Evolutionary conservation across 129 eudicot species (phyloP).

Genomic region (Chrysanthemum makinoi): DNA sequence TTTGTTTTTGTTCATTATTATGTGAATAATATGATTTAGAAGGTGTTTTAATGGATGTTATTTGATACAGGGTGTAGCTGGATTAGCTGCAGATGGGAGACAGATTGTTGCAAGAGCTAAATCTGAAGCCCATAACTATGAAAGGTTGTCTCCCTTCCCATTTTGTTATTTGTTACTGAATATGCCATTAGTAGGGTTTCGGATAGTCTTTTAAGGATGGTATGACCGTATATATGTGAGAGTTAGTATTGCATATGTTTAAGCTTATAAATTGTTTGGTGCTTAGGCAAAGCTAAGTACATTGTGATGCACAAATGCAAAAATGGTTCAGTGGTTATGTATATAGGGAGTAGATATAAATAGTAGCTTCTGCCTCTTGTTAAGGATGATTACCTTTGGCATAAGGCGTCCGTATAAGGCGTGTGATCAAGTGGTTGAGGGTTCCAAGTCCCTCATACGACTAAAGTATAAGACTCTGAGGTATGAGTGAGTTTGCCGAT

Average conservation of each 20-base stretch:
- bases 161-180: not conserved
- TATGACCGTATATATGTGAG: not conserved
- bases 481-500: too few relatives aligned
- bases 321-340: not conserved
- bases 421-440: too few relatives aligned
- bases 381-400: not conserved
- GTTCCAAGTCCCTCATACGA: too few relatives aligned
- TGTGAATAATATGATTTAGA: not conserved
- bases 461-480: too few relatives aligned
- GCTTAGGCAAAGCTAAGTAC: conserved; percentile 4
- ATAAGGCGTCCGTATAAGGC: too few relatives aligned
- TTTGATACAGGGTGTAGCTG: conserved; percentile 83
- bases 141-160: conserved; percentile 45
- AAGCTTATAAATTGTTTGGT: conserved; percentile 3
- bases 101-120: conserved; percentile 96
- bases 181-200: not conserved
- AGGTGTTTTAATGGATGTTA: conserved; percentile 14
- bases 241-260: conserved; percentile 9
- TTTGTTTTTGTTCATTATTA: not conserved
- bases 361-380: conserved; percentile 10
- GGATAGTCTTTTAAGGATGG: not conserved
- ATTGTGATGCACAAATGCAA: not conserved
- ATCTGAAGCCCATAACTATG: conserved; percentile 87
- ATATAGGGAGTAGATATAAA: conserved; percentile 7
- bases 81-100: conserved; percentile 98